These are phyloP conservation scores for Beauveria caledonica DNA, from an alignment of 2,329 filamentous ascomycete species.

Conservation along the genomic window DNA sequence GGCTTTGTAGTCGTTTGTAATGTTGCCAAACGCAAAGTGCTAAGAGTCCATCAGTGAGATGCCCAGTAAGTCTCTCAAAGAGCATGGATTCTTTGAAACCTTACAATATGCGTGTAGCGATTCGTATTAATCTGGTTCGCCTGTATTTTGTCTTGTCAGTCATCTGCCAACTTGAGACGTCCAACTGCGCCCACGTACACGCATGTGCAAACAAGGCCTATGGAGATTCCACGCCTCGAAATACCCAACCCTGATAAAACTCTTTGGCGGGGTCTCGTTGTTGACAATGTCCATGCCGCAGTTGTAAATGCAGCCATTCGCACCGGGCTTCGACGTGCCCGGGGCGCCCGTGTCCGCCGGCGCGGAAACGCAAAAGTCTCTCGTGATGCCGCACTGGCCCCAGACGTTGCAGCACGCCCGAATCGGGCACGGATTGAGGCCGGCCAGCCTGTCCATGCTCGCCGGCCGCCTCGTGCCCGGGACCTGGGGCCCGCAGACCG, in stretches of 20 bases:
- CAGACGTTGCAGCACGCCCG: slow-evolving; percentile 14
- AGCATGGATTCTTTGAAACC: neutral
- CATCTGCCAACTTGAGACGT: no score
- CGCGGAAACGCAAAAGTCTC: neutral
- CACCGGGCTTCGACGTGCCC: slow-evolving; percentile 17
- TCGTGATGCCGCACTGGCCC: slow-evolving; percentile 12
- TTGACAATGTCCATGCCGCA: slow-evolving; percentile 25
- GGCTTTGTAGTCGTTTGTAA: slow-evolving; percentile 16
- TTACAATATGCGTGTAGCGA: neutral
- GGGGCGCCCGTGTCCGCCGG: slow-evolving; percentile 13
- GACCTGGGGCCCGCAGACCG: slow-evolving; percentile 35
- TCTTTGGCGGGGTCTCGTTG: neutral
- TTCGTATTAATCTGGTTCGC: neutral
- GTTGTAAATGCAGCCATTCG: slow-evolving; percentile 32
- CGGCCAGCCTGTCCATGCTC: slow-evolving; percentile 18
- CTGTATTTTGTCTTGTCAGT: neutral
- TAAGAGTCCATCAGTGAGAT: slow-evolving; percentile 12
- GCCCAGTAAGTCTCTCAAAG: slow-evolving; percentile 13
- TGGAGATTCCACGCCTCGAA: slow-evolving; percentile 10
- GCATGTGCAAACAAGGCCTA: slow-evolving; percentile 14
- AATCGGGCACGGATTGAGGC: slow-evolving; percentile 28
- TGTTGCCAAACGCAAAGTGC: slow-evolving; percentile 20
- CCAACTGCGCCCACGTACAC: neutral
- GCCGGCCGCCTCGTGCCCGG: slow-evolving; percentile 25
- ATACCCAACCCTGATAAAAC: slow-evolving; percentile 17